Conservation (phyloP, 352 stramenopile genomes). For the Hyaloperonospora brassicae region DNA sequence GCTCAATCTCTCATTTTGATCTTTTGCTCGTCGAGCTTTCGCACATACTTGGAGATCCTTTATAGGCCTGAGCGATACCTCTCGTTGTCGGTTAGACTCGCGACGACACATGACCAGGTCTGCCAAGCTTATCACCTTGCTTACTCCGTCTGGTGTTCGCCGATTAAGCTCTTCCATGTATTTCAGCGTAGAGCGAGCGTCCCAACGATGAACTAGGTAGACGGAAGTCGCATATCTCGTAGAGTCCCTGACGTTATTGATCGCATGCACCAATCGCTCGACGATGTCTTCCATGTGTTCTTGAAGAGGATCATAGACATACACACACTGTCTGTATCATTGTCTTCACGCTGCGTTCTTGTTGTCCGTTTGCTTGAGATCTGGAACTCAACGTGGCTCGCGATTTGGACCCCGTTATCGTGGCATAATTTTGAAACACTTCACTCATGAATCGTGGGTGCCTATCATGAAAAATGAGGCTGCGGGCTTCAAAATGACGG, state of each 20-base stretch:
- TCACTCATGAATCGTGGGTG: constrained; percentile 1
- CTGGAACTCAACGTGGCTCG: background rate
- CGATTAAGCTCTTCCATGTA: background rate
- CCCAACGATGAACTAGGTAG: constrained; percentile 1
- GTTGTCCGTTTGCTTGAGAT: constrained; percentile 1
- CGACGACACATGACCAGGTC: background rate
- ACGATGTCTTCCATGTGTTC: constrained; percentile 5
- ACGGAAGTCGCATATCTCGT: constrained; percentile 1
- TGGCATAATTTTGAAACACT: background rate
- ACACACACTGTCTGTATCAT: constrained; percentile 1
- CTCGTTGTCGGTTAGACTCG: too few species aligned
- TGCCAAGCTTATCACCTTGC: background rate
- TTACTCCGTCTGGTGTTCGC: background rate
- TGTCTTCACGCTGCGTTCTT: constrained; percentile 1
- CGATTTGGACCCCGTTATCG: background rate
- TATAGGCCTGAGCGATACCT: too few species aligned
- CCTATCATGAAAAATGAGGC: background rate
- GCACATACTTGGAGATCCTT: too few species aligned
- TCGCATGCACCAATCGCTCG: background rate
- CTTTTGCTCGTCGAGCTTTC: too few species aligned
- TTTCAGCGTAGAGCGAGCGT: background rate
- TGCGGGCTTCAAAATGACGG: background rate
- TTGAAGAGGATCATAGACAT: constrained; percentile 4
- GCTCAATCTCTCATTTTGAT: too few species aligned
- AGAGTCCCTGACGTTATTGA: constrained; percentile 1